A percentile compares a stretch with the other conserved stretches of the same genome.
Evolutionary conservation across 1,284 basidiomycete genomes (phyloP).

Genomic region (Irpex sp.): DNA sequence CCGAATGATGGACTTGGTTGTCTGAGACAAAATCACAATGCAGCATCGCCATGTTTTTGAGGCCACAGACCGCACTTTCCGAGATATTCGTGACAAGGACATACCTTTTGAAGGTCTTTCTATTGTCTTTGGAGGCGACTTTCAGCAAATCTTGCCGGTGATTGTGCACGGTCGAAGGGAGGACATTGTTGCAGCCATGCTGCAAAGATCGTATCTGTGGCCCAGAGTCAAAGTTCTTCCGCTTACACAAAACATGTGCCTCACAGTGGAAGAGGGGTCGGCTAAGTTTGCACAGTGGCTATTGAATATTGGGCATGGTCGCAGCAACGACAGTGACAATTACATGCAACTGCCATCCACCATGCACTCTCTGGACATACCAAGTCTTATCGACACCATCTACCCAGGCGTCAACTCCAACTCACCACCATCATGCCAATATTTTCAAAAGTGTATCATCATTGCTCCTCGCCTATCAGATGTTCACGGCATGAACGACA

Average conservation of each 20-base stretch:
- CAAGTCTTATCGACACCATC: too few relatives aligned
- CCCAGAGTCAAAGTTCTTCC: too few relatives aligned
- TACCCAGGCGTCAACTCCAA: neutral
- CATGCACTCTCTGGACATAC: too few relatives aligned
- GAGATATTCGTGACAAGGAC: slow-evolving; percentile 26
- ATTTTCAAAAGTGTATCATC: slow-evolving; percentile 10
- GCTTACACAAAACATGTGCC: too few relatives aligned
- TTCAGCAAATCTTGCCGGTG: slow-evolving; percentile 39
- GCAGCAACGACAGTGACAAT: too few relatives aligned
- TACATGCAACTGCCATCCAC: too few relatives aligned
- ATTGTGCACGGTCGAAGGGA: slow-evolving; percentile 29
- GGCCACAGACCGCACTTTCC: slow-evolving; percentile 30
- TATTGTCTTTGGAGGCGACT: slow-evolving; percentile 41
- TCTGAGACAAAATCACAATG: slow-evolving; percentile 39
- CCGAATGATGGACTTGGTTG: slow-evolving; percentile 22
- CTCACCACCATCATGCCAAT: slow-evolving; percentile 20
- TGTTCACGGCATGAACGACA: too few relatives aligned
- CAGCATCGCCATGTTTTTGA: slow-evolving; percentile 28
- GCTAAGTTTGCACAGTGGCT: slow-evolving; percentile 37
- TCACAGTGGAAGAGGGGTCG: slow-evolving; percentile 17
- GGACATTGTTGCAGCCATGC: slow-evolving; percentile 31
- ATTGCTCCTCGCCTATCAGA: too few relatives aligned
- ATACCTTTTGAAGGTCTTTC: slow-evolving; percentile 38
- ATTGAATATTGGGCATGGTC: slow-evolving; percentile 37
- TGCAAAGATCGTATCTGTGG: slow-evolving; percentile 29